phyloP scores from a whole-genome alignment of 31 red algal species.

The Odonthalia washingtoniensis region DNA sequence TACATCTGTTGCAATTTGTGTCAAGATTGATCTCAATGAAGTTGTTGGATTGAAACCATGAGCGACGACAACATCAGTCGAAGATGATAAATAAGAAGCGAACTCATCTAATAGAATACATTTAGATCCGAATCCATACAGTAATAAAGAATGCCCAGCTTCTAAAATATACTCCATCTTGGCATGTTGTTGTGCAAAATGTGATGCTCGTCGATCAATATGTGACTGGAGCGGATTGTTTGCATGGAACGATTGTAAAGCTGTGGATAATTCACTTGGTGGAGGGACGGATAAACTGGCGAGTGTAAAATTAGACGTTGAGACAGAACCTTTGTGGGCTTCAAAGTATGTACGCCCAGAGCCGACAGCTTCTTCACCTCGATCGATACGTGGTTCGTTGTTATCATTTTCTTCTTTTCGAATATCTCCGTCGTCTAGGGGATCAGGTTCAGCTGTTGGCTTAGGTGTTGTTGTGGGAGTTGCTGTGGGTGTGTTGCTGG shows the following conservation, averaged over 20 bases:
- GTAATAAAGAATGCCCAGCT: constrained; percentile 59
- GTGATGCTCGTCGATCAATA: not conserved
- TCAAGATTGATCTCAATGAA: constrained; percentile 48
- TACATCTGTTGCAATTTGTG: constrained; percentile 60
- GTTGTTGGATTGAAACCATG: constrained; percentile 64
- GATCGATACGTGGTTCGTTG: no score
- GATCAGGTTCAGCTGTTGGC: no score
- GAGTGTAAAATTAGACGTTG: constrained; percentile 68
- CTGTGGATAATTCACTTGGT: constrained; percentile 34
- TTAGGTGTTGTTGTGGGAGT: no score
- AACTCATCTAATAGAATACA: constrained; percentile 56
- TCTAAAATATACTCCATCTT: constrained; percentile 51
- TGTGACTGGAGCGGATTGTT: constrained; percentile 3
- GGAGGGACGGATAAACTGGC: constrained; percentile 49
- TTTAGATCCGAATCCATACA: constrained; percentile 78
- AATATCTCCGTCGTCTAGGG: no score
- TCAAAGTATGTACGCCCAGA: constrained; percentile 72
- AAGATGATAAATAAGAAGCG: constrained; percentile 17
- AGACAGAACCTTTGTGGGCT: constrained; percentile 56
- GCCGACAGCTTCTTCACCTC: constrained; percentile 39
- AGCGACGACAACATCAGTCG: constrained; percentile 51
- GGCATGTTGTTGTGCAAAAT: constrained; percentile 26
- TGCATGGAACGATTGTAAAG: constrained; percentile 12
- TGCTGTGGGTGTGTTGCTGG: no score
- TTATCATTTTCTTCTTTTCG: no score